phyloP scores from a whole-genome alignment of 192 early-diverging fungal species.

The Podila epigama region DNA sequence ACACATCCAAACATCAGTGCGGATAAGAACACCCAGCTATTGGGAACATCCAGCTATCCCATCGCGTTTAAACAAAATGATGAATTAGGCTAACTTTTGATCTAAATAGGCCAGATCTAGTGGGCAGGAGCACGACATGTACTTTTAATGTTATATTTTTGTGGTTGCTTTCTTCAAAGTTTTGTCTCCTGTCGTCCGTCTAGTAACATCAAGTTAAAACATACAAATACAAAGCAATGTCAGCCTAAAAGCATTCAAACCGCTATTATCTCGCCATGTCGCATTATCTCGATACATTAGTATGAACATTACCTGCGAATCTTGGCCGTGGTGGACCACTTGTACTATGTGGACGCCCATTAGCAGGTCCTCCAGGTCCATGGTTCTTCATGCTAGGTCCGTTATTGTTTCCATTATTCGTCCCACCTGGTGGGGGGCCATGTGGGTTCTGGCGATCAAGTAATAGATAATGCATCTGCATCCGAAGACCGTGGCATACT shows the following conservation, averaged over 20 bases:
- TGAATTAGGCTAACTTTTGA: no score
- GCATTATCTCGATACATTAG: no score
- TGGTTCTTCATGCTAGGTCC: not conserved
- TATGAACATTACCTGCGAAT: slow-evolving; percentile 16
- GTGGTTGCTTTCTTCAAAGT: not conserved
- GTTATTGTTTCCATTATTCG: slow-evolving; percentile 5
- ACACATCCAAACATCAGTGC: no score
- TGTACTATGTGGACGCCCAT: slow-evolving; percentile 22
- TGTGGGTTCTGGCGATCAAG: slow-evolving; percentile 54
- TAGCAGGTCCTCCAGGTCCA: not conserved
- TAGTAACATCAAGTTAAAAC: slow-evolving; percentile 12
- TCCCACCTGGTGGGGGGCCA: slow-evolving; percentile 21
- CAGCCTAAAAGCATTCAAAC: not conserved
- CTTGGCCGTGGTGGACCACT: slow-evolving; percentile 26
- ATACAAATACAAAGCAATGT: not conserved
- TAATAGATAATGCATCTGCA: slow-evolving; percentile 73
- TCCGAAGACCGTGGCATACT: slow-evolving; percentile 69
- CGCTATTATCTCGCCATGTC: not conserved
- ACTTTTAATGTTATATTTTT: not conserved
- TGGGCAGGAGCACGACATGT: no score
- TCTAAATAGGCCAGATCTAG: no score
- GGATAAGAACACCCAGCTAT: no score
- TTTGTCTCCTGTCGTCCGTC: slow-evolving; percentile 46
- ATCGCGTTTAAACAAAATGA: no score
- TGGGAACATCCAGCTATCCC: no score